Base-by-base conservation (phyloP, 495 filamentous ascomycete species). In the Pseudomonodictys pantanalensis region DNA sequence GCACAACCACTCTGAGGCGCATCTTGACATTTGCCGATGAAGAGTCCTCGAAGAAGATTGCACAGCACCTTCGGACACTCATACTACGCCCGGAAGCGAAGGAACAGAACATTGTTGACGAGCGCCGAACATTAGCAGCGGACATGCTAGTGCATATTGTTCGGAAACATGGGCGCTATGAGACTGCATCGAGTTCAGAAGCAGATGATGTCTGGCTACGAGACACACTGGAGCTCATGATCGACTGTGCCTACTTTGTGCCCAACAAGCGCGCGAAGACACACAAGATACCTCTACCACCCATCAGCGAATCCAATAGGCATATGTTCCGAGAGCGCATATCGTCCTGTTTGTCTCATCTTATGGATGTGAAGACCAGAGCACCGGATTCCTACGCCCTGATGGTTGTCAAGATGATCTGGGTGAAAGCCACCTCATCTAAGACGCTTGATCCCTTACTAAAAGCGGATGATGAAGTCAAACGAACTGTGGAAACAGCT, bases 1-100 rank as follows among this genome's bases (percentile, higher is more conserved):
- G 88, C 70, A 90, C 88, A 0, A 96, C 96, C 75, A 95, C 89
- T 0, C 73, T 96, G 0, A 89, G 92, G 61, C 86, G 81, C 60
- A 76, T 96, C 2, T 72, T 96, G 2, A 75, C 81, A 39, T 75
- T 79, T 47, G 83, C 86, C 1, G 82, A 86, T 60, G 71, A 78
- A 20, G 69, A 77, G 5, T 72, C 43, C 35, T 39, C 76, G 9
- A 35, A 41, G 0, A 59, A 71, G 6, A 78, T 81, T 39, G 72
- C 81, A n/a, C 69, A 74, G 39, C 54, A 72, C 22, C 70, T 86
- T 15, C 61, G 78, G 30, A 70, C 77, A 20, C 68, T 78, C 17
- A 71, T 80, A 5, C 17, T 72, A 11, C 55, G 66, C 7, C 77
- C 78, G 17, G 55, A 73, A 25, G 52, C 17, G 23, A 56, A 65